Base-by-base conservation (phyloP, 2,329 filamentous ascomycete genomes). In the Pyrenophora graminea region DNA sequence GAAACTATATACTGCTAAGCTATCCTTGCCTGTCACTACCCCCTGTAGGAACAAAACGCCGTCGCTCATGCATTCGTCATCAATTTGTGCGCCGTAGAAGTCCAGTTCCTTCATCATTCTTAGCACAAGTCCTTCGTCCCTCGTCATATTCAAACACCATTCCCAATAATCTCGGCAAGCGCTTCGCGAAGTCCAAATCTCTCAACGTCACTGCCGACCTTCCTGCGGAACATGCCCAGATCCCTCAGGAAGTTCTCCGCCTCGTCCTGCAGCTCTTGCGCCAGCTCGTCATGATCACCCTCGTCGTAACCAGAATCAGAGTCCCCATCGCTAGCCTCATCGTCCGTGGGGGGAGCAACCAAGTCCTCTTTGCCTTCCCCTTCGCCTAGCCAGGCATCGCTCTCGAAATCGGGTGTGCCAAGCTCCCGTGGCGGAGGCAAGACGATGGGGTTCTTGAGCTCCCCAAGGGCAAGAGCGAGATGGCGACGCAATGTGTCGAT, bases 401-500 rank as follows among this genome's bases (percentile, higher is more conserved):
- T 55, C 62, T 71, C 66, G 61, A 77, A 55, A 49, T 73, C 63
- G 2, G 66, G 66, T 3, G 60, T 63, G 37, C 53, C 59, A 12
- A 62, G 42, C 7, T 64, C 54, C 17, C 64, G 58, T 61, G 67
- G 62, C 64, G 67, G 66, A 6, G 79, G 78, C 27, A 80, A 54
- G 25, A 91, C 87, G 58, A 99, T 97, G 0, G 94, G 94, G 68
- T 97, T 97, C 78, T 90, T 93, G 62, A 97, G 75, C 68, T 90
- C 92, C 45, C 86, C 84, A 18, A 97, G 80, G 1, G 91, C 93
- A 44, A 99, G 83, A 64, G 90, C 91, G 43, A 99, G 79, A 74
- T 99, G 94, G 53, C 94, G 80, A 56, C 91, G 83, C 64, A 97
- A 76, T 0, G 92, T 89, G 68, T 97, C 93, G 57, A 96, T 97